Evolutionary conservation across 345 rosid species (phyloP).

Genomic region (Eucalyptus dawsonii): DNA sequence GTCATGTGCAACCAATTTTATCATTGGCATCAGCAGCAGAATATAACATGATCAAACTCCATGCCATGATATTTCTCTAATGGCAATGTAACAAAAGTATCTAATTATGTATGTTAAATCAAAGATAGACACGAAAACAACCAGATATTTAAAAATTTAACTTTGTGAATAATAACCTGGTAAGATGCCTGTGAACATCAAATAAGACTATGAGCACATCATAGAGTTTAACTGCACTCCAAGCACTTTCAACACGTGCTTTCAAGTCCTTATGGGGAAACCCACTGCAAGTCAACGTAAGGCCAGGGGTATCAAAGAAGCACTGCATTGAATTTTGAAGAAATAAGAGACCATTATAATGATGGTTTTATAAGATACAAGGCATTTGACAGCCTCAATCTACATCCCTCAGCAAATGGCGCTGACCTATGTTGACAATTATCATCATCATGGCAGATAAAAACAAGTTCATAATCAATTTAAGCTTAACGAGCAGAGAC

Average conservation of each 20-base stretch:
- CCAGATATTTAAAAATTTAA: background rate
- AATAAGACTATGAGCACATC: slow-evolving; percentile 85
- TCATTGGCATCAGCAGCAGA: background rate
- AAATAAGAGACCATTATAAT: background rate
- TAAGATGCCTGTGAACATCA: slow-evolving; percentile 85
- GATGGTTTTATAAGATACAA: background rate
- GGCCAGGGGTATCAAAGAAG: slow-evolving; percentile 92
- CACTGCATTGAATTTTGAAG: slow-evolving; percentile 30
- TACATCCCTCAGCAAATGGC: background rate
- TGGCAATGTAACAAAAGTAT: background rate
- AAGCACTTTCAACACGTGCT: slow-evolving; percentile 71
- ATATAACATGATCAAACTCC: background rate
- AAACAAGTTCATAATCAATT: background rate
- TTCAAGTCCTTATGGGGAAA: slow-evolving; percentile 66
- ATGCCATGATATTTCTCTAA: background rate
- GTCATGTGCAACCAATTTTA: background rate
- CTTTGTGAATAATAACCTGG: slow-evolving; percentile 23
- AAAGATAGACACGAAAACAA: background rate
- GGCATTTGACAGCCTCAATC: background rate
- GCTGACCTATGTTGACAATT: background rate
- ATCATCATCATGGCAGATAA: background rate
- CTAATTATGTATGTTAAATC: background rate
- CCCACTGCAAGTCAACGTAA: slow-evolving; percentile 52
- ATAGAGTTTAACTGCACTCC: slow-evolving; percentile 68
- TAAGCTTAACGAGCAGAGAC: background rate